Conservation (phyloP, 176 grass and related monocot species). For the Avena atlantica region DNA sequence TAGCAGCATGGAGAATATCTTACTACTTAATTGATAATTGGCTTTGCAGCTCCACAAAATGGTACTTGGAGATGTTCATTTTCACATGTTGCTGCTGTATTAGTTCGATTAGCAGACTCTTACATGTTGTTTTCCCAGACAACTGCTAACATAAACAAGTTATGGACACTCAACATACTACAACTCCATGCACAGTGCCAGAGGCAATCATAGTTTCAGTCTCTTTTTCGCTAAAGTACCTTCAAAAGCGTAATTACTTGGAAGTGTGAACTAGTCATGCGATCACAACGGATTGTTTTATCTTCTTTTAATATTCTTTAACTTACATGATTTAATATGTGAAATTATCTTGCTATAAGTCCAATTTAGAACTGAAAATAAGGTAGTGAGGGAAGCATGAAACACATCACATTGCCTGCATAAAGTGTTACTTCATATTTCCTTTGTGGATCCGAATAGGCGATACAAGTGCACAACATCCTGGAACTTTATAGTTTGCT, state of each 20-base stretch:
- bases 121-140: background rate
- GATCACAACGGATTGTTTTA: background rate
- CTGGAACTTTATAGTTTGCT: background rate
- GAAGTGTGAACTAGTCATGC: background rate
- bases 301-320: conserved; percentile 17
- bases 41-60: conserved; percentile 13
- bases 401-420: conserved; percentile 1
- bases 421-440: conserved; percentile 17
- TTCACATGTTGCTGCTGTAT: background rate
- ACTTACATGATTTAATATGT: conserved; percentile 3
- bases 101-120: conserved; percentile 1
- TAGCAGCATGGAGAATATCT: conserved; percentile 18
- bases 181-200: conserved; percentile 14
- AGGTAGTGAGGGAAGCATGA: conserved; percentile 8
- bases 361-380: conserved; percentile 7
- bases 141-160: conserved; percentile 10
- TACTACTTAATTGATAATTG: conserved; percentile 18
- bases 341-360: background rate
- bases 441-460: background rate
- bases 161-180: background rate
- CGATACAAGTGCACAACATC: background rate
- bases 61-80: background rate
- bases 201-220: background rate
- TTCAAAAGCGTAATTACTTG: conserved; percentile 4
- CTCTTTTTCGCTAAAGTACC: background rate